Evolutionary conservation across 2,329 filamentous ascomycete species (phyloP), one percentile per base, ranked within the genome.

Genomic region (Colletotrichum sp.): DNA sequence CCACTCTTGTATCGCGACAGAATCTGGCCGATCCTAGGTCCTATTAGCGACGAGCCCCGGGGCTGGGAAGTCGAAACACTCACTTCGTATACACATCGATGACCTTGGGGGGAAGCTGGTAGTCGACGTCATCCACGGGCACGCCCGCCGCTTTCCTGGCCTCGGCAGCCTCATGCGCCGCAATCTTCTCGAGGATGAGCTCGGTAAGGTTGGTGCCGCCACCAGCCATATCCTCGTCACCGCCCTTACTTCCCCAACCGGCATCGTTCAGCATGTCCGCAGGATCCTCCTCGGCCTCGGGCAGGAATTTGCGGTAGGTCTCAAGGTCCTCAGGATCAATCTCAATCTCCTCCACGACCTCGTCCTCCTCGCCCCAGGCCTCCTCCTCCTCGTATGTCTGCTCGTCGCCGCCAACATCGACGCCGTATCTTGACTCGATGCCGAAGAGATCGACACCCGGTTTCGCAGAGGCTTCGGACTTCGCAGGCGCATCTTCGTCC

Each of bases 1-100:
- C 97, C 97, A 16, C 94, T 96, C 86, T 98, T 98, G 88, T 98
- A 99, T 78, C 96, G 92, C 30, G 95, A 96, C 75, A 99, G 90
- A 76, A 99, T 94, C 79, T 96, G 89, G 76, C 96, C 96, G 80
- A 98, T 93, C 87, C 93, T 95, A 64, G 5, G 66, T 60, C 32
- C 72, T 32, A 3, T 32, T 36, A 26, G 21, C 21, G 16, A 63
- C 7, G 6, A 30, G 13, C 18, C 21, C n/a, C 43, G 43, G n/a
- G 10, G 43, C n/a, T 21, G 12, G 12, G 43, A 52, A 13, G 21
- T 4, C 28, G 18, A 57, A 39, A 10, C 34, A 82, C 89, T 79
- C 87, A 95, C 92, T 98, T 98, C 77, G 94, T 94, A 84, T 98
- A 99, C 18, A 98, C 96, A 82, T 99, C 96, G 18, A 98, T 90